Evolutionary conservation across 2,329 filamentous ascomycete genomes (phyloP).

Genomic region (Alternaria hordeiaustralica): DNA sequence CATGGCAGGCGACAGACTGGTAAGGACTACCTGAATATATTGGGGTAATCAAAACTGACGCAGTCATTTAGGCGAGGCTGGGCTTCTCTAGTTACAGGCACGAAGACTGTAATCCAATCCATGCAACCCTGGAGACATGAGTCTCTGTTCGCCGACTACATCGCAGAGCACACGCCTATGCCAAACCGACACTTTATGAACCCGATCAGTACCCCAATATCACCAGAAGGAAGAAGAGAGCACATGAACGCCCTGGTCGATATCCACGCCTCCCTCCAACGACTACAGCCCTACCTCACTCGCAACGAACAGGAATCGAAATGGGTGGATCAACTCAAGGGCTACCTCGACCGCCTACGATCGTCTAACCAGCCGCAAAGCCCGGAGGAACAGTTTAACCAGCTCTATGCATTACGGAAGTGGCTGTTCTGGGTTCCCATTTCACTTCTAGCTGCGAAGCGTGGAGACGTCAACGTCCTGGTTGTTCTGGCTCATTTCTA

Average conservation of each 20-base stretch:
- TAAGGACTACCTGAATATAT: constrained; percentile 56
- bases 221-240: constrained; percentile 63
- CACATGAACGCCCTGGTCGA: constrained; percentile 57
- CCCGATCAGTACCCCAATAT: constrained; percentile 69
- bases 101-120: constrained; percentile 85
- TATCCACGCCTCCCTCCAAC: constrained; percentile 52
- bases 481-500: constrained; percentile 91
- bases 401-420: constrained; percentile 83
- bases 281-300: constrained; percentile 52
- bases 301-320: constrained; percentile 55
- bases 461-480: constrained; percentile 77
- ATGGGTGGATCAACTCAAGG: constrained; percentile 57
- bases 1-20: constrained; percentile 97
- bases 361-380: constrained; percentile 51
- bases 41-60: constrained; percentile 13
- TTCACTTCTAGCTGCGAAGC: constrained; percentile 77
- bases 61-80: constrained; percentile 74
- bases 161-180: constrained; percentile 70
- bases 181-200: constrained; percentile 57
- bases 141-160: constrained; percentile 83
- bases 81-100: constrained; percentile 91
- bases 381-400: constrained; percentile 85
- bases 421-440: constrained; percentile 98
- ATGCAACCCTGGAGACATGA: constrained; percentile 94
- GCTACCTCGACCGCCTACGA: constrained; percentile 55